These are phyloP conservation scores for Lactarius quietus DNA, from an alignment of 768 basidiomycete species.

Conservation along the genomic window DNA sequence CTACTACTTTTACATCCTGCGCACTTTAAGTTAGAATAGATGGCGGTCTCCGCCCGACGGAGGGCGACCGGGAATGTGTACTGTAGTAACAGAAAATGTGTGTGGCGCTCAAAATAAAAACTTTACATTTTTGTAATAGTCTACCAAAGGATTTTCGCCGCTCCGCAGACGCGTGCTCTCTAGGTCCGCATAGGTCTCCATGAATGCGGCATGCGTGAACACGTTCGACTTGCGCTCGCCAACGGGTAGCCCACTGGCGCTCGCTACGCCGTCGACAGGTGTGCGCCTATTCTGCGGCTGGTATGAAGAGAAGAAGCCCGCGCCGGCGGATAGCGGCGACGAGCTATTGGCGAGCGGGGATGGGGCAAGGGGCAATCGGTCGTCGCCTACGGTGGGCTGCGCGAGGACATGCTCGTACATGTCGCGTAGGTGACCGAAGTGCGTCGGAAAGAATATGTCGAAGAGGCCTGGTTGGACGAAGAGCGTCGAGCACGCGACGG, in stretches of 20 bases:
- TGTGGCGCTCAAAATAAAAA: slow-evolving; percentile 65
- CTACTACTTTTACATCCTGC: slow-evolving; percentile 74
- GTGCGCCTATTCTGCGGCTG: slow-evolving; percentile 52
- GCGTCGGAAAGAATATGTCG: slow-evolving; percentile 98
- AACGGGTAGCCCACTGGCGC: slow-evolving; percentile 72
- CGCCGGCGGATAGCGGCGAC: slow-evolving; percentile 50
- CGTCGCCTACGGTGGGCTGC: slow-evolving; percentile 40
- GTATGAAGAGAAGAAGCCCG: slow-evolving; percentile 70
- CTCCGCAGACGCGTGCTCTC: slow-evolving; percentile 64
- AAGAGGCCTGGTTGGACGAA: slow-evolving; percentile 95
- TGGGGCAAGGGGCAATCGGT: slow-evolving; percentile 31
- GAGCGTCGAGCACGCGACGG: slow-evolving; percentile 85
- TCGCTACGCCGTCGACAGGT: slow-evolving; percentile 67
- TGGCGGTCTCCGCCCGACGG: not conserved
- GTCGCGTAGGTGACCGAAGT: slow-evolving; percentile 79
- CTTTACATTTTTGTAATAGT: slow-evolving; percentile 92
- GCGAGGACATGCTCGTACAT: slow-evolving; percentile 86
- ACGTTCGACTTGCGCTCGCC: slow-evolving; percentile 81
- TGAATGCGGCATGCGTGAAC: slow-evolving; percentile 84
- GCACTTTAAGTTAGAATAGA: slow-evolving; percentile 35
- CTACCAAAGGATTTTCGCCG: slow-evolving; percentile 86
- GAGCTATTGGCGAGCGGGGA: slow-evolving; percentile 52
- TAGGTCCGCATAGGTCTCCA: slow-evolving; percentile 80
- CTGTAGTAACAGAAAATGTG: not conserved
- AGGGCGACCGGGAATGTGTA: too few species aligned